A percentile compares a stretch with the other conserved stretches of the same genome.
Conservation (phyloP, 176 grass and related monocot species). For the Musa beccarii region DNA sequence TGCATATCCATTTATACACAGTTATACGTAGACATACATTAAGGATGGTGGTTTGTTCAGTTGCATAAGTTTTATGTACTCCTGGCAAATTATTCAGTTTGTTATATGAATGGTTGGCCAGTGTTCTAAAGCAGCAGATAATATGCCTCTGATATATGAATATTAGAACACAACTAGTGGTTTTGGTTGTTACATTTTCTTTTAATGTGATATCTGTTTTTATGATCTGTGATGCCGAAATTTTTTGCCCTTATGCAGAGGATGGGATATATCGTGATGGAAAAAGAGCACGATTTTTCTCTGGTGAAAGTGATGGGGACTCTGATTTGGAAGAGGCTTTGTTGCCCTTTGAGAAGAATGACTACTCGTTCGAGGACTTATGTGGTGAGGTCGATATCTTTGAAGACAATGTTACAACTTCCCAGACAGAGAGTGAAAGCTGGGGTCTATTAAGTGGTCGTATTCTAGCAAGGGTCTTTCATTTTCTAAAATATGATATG, state of each 20-base stretch:
- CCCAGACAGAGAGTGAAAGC: slow-evolving; percentile 28
- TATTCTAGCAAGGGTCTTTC: slow-evolving; percentile 78
- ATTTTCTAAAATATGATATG: slow-evolving; percentile 74
- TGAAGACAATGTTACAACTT: slow-evolving; percentile 31
- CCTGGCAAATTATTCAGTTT: neutral
- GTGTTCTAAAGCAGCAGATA: neutral
- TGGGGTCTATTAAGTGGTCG: slow-evolving; percentile 52
- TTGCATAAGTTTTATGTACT: neutral
- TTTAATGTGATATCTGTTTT: slow-evolving; percentile 3
- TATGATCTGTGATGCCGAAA: neutral
- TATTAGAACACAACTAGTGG: too few relatives aligned
- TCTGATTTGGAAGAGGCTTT: slow-evolving; percentile 54
- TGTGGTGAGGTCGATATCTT: slow-evolving; percentile 29
- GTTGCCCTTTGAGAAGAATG: slow-evolving; percentile 46
- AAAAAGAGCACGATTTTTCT: slow-evolving; percentile 61
- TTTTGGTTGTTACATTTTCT: too few relatives aligned
- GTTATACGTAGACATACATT: neutral
- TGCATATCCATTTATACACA: neutral
- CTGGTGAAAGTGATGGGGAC: slow-evolving; percentile 59
- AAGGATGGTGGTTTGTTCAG: neutral
- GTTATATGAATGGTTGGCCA: neutral
- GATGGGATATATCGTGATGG: slow-evolving; percentile 43
- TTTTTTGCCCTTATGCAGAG: slow-evolving; percentile 39
- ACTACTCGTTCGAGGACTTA: slow-evolving; percentile 81
- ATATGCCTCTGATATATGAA: too few relatives aligned